Conservation (phyloP, 2,329 filamentous ascomycete species). For the Aspergillus bombycis region DNA sequence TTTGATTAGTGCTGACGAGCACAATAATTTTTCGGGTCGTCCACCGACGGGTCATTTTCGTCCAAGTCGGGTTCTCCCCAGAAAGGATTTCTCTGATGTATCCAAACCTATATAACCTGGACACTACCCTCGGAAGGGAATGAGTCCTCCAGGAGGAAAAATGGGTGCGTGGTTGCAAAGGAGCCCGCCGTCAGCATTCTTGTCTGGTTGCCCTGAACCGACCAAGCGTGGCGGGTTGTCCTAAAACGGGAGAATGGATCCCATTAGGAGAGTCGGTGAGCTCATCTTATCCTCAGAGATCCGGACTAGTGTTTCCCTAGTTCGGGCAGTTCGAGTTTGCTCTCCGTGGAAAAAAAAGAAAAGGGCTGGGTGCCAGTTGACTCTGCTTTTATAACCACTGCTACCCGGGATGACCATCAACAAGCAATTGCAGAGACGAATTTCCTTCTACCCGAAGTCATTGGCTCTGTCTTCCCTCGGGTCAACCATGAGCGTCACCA, state of each 20-base stretch:
- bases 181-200: not conserved
- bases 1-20: conserved; percentile 5
- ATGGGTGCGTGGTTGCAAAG: not conserved
- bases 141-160: not conserved
- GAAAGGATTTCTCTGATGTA: conserved; percentile 17
- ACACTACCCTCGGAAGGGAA: conserved; percentile 10
- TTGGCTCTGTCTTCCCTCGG: not conserved
- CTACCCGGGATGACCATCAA: not conserved
- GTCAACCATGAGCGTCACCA: not conserved
- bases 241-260: conserved; percentile 2
- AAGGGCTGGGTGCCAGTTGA: not conserved
- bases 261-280: conserved; percentile 11
- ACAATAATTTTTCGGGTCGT: conserved; percentile 6
- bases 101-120: conserved; percentile 19
- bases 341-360: not conserved
- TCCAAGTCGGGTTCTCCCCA: conserved; percentile 2
- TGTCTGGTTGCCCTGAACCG: not conserved
- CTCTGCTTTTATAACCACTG: not conserved
- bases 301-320: conserved; percentile 9
- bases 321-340: not conserved
- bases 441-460: conserved; percentile 19
- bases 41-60: conserved; percentile 4
- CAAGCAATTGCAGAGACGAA: not conserved
- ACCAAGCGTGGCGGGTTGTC: not conserved
- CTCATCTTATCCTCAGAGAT: conserved; percentile 3